Percentiles rank a stretch among this genome's conserved stretches.
phyloP scores from a whole-genome alignment of 768 basidiomycete species.

The Boletus barrowsii region DNA sequence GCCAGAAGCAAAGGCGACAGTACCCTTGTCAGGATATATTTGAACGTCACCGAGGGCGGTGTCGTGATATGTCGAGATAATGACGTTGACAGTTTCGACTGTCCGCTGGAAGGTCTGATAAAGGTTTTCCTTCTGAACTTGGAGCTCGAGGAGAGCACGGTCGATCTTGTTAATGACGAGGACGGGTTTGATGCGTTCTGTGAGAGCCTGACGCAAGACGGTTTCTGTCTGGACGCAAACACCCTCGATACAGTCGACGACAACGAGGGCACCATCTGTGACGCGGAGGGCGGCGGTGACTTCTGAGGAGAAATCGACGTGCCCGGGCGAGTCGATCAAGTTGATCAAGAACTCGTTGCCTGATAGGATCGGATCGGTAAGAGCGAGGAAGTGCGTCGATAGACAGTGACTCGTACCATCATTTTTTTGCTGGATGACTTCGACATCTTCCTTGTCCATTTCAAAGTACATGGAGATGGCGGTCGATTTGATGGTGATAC shows the following conservation, averaged over 20 bases:
- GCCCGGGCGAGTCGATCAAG: conserved; percentile 98
- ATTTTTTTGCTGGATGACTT: conserved; percentile 90
- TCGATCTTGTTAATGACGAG: conserved; percentile 99
- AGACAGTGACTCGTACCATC: conserved; percentile 50
- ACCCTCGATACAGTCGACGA: conserved; percentile 99
- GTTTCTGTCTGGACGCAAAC: conserved; percentile 99
- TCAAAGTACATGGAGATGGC: conserved; percentile 99
- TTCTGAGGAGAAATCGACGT: conserved; percentile 99
- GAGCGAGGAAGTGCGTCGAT: background rate
- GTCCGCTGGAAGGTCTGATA: conserved; percentile 98
- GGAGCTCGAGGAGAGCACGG: conserved; percentile 97
- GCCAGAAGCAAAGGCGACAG: conserved; percentile 98
- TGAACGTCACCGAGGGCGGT: conserved; percentile 94
- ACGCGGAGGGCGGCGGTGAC: conserved; percentile 99
- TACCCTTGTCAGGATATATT: conserved; percentile 97
- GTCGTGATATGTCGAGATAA: conserved; percentile 97
- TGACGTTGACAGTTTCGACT: conserved; percentile 97
- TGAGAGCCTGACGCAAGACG: conserved; percentile 93
- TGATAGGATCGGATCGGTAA: conserved; percentile 23
- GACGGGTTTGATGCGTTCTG: conserved; percentile 99
- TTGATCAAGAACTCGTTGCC: conserved; percentile 99
- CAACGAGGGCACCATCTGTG: conserved; percentile 98
- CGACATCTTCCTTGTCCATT: conserved; percentile 84
- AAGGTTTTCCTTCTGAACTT: conserved; percentile 93
- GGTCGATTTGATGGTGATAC: conserved; percentile 99